Evolutionary conservation across 768 basidiomycete species (phyloP).

Genomic region (Mycena leptocephala): DNA sequence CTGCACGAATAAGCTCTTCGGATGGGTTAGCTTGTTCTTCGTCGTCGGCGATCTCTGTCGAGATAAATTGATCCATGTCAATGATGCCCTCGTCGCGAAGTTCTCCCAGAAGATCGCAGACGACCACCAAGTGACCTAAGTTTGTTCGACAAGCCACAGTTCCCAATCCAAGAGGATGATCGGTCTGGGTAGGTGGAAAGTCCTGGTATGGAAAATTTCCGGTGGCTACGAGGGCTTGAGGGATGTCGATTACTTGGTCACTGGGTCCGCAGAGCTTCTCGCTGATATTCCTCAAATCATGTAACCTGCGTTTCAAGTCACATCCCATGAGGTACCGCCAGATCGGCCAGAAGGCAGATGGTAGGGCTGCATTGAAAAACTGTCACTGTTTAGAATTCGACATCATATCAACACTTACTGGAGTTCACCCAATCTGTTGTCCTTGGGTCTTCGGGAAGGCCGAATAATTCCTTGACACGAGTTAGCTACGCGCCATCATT

Average conservation of each 20-base stretch:
- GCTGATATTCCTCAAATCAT: not conserved
- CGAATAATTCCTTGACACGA: not conserved
- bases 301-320: not conserved
- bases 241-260: not conserved
- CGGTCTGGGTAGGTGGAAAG: not conserved
- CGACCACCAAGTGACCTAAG: not conserved
- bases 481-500: not conserved
- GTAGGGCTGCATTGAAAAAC: not conserved
- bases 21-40: not conserved
- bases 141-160: not conserved
- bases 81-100: not conserved
- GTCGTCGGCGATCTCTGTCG: not conserved
- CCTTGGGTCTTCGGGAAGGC: not conserved
- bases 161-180: not conserved
- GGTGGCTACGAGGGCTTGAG: not conserved
- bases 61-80: not conserved
- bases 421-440: not conserved
- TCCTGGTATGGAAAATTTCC: not conserved
- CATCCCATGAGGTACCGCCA: not conserved
- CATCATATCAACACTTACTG: not conserved
- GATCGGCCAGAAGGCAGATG: not conserved
- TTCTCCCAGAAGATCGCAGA: not conserved
- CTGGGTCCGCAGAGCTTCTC: not conserved
- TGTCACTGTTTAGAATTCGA: not conserved
- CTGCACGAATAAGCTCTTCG: not conserved